Evolutionary conservation across 176 grass and related monocot genomes (phyloP), one percentile per base, ranked within the genome.

Genomic region (Coix lacrymajobi): DNA sequence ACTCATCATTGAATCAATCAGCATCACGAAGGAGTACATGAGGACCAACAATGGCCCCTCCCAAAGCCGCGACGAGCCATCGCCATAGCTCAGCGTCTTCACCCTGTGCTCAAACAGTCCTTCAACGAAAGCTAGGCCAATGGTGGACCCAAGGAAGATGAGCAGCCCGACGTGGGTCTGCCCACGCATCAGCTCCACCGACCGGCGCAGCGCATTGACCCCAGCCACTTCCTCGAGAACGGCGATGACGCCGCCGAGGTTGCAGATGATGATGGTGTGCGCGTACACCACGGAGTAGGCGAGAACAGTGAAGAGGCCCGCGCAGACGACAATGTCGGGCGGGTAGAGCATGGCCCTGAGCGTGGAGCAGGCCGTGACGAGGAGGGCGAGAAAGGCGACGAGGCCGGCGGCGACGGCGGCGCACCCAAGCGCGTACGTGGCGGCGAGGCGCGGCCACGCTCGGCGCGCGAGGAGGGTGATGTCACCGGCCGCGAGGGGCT

Each of bases 51-150:
- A 82, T 15, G 96, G 96, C 12, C 88, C 96, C 82, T 98, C 96
- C 96, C 96, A 98, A 45, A 98, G 88, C 54, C 96, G 75, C 5
- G 93, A 95, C 0, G 89, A 93, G 4, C 96, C 96, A 54, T 98
- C 91, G 6, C 96, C 96, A 43, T 95, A 95, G 79, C 96, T 95
- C 72, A 98, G 41, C 39, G 96, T 98, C 81, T 98, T 98, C 78
- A 98, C 96, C 68, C 96, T 90, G 76, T 98, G 96, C 87, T 98
- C 96, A 51, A 98, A 98, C 34, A 98, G 81, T 11, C 93, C 96
- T 66, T 95, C 90, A 16, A 95, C 93, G 20, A 98, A 95, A 20
- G 91, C 79, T 39, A 98, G 73, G 4, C 93, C 96, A 31, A 98
- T 92, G 15, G 89, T 88, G 31, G 96, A 93, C 2, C 85, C 87